phyloP scores from a whole-genome alignment of 768 basidiomycete species.

The Tricholoma hemisulphureum region DNA sequence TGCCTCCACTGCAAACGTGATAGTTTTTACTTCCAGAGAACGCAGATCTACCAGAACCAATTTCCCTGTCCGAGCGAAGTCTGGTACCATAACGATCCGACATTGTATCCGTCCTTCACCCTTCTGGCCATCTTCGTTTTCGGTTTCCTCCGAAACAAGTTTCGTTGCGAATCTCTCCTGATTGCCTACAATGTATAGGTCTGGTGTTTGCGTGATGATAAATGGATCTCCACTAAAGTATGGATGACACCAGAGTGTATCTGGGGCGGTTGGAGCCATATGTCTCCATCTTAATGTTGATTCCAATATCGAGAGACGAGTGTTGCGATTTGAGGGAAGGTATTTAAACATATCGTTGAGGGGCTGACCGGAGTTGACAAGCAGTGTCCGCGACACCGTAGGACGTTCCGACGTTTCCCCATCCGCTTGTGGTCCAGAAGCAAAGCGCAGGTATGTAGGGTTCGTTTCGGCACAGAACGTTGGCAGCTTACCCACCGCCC shows the following conservation, averaged over 20 bases:
- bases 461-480: constrained; percentile 84
- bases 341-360: constrained; percentile 96
- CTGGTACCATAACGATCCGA: constrained; percentile 79
- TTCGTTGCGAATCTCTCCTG: constrained; percentile 81
- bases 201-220: constrained; percentile 78
- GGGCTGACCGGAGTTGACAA: constrained; percentile 91
- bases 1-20: constrained; percentile 54
- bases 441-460: constrained; percentile 78
- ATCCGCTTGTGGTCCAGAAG: constrained; percentile 28
- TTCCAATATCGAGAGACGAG: constrained; percentile 71
- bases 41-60: constrained; percentile 79
- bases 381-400: constrained; percentile 51
- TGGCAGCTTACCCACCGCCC: constrained; percentile 53
- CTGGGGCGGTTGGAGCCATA: constrained; percentile 97
- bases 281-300: constrained; percentile 90
- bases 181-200: constrained; percentile 91
- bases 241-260: constrained; percentile 98
- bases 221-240: constrained; percentile 89
- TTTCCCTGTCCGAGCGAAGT: constrained; percentile 73
- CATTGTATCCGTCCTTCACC: constrained; percentile 39
- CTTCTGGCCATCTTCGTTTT: constrained; percentile 29
- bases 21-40: constrained; percentile 66
- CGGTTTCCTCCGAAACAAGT: constrained; percentile 46
- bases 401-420: constrained; percentile 15
- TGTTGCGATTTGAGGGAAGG: constrained; percentile 65